phyloP scores from a whole-genome alignment of 371 early-diverging fungal genomes.

The Blakeslea trispora region DNA sequence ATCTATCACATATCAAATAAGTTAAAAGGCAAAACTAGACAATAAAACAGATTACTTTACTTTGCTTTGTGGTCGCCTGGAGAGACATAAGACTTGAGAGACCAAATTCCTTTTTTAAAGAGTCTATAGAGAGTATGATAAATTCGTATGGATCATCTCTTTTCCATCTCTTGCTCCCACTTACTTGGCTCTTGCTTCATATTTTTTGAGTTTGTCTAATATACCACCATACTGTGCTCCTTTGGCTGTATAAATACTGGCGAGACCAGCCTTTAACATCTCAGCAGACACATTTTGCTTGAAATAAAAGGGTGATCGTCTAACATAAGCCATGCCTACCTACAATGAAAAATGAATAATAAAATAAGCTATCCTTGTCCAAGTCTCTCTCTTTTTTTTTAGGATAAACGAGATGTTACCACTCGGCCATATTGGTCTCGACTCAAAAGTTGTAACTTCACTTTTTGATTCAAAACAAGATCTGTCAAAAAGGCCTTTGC shows the following conservation, averaged over 20 bases:
- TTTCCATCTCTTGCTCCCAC: too few relatives aligned
- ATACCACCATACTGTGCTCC: slow-evolving; percentile 72
- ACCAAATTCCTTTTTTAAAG: slow-evolving; percentile 42
- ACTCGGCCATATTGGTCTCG: slow-evolving; percentile 75
- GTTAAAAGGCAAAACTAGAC: too few relatives aligned
- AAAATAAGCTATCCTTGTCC: too few relatives aligned
- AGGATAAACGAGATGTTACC: too few relatives aligned
- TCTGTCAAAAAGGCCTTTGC: slow-evolving; percentile 59
- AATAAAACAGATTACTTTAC: slow-evolving; percentile 16
- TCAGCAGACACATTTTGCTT: slow-evolving; percentile 68
- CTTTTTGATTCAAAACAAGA: slow-evolving; percentile 48
- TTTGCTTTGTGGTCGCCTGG: slow-evolving; percentile 49
- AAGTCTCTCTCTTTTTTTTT: too few relatives aligned
- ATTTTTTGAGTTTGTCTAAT: slow-evolving; percentile 44
- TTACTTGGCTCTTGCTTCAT: slow-evolving; percentile 65
- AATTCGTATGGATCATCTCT: too few relatives aligned
- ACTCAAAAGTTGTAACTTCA: slow-evolving; percentile 53
- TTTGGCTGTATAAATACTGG: slow-evolving; percentile 65
- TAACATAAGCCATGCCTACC: slow-evolving; percentile 68
- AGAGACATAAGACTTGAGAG: slow-evolving; percentile 36
- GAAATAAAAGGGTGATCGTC: slow-evolving; percentile 42
- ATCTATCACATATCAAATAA: neutral
- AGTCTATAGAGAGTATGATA: slow-evolving; percentile 30
- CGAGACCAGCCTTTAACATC: slow-evolving; percentile 69
- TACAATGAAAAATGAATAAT: too few relatives aligned